These are phyloP conservation scores for Syncephalastrum racemosum DNA, from an alignment of 371 early-diverging fungal species.

Conservation along the genomic window DNA sequence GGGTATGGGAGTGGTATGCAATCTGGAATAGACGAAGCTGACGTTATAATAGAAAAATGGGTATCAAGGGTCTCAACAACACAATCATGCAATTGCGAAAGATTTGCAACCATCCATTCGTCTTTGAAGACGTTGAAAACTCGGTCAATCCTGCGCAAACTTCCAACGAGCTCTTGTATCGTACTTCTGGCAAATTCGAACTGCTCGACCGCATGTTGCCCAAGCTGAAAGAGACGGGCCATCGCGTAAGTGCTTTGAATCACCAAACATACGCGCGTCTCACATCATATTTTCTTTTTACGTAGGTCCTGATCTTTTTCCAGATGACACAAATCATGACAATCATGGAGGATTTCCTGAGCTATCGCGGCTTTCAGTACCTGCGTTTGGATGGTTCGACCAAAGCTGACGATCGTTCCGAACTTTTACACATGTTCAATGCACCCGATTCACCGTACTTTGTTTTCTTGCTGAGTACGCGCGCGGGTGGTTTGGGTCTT, in stretches of 20 bases:
- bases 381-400: slow-evolving; percentile 97
- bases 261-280: background rate
- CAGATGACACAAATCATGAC: slow-evolving; percentile 99
- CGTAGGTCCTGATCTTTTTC: slow-evolving; percentile 92
- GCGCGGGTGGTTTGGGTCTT: slow-evolving; percentile 99
- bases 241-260: slow-evolving; percentile 57
- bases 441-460: slow-evolving; percentile 80
- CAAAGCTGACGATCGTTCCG: slow-evolving; percentile 89
- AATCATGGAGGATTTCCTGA: slow-evolving; percentile 95
- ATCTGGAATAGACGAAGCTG: background rate
- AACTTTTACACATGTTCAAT: slow-evolving; percentile 83
- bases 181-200: slow-evolving; percentile 97
- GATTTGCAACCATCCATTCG: slow-evolving; percentile 99
- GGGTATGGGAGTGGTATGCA: slow-evolving; percentile 35
- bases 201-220: slow-evolving; percentile 96
- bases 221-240: slow-evolving; percentile 86
- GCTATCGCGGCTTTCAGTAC: slow-evolving; percentile 73
- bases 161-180: slow-evolving; percentile 66
- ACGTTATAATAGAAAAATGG: slow-evolving; percentile 30
- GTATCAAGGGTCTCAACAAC: slow-evolving; percentile 90
- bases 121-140: slow-evolving; percentile 94
- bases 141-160: slow-evolving; percentile 63
- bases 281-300: background rate
- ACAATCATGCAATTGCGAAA: slow-evolving; percentile 99
- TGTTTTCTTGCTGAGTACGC: slow-evolving; percentile 96